Evolutionary conservation across 352 stramenopile species (phyloP).

Genomic region (Phytopythium ostracodes): DNA sequence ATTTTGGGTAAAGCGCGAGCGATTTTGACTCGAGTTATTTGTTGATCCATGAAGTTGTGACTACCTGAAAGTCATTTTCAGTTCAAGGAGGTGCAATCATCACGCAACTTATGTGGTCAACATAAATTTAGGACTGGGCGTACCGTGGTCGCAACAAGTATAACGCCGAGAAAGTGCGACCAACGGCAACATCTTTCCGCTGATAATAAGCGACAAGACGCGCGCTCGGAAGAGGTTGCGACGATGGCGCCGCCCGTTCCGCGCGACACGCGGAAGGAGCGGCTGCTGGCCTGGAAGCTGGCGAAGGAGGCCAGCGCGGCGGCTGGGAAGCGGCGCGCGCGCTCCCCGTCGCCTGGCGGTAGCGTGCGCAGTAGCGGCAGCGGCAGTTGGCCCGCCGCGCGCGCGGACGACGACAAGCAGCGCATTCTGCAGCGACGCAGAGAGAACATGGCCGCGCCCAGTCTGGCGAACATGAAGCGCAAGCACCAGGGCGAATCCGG

Average conservation of each 20-base stretch:
- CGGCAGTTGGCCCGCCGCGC: conserved; percentile 8
- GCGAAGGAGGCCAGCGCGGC: conserved; percentile 5
- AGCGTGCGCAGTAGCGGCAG: not conserved
- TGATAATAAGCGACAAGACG: conserved; percentile 1
- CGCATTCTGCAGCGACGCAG: conserved; percentile 12
- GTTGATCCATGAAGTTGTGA: too few species aligned
- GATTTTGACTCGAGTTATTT: not conserved
- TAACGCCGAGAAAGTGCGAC: not conserved
- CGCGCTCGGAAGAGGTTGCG: not conserved
- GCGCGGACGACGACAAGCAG: conserved; percentile 9
- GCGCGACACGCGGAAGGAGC: conserved; percentile 16
- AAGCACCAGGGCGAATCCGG: not conserved
- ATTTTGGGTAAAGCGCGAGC: not conserved
- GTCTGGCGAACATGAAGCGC: not conserved
- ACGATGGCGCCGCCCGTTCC: conserved; percentile 1
- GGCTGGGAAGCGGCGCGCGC: conserved; percentile 4
- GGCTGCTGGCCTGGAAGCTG: conserved; percentile 20
- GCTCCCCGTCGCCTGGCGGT: not conserved
- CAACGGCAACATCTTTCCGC: not conserved
- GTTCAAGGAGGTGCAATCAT: not conserved
- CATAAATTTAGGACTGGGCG: not conserved
- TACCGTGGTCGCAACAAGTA: not conserved
- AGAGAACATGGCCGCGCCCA: conserved; percentile 8
- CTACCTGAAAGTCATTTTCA: too few species aligned
- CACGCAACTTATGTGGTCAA: not conserved